These are phyloP conservation scores for Diplodia intermedia DNA, from an alignment of 2,329 filamentous ascomycete genomes.

Conservation along the genomic window DNA sequence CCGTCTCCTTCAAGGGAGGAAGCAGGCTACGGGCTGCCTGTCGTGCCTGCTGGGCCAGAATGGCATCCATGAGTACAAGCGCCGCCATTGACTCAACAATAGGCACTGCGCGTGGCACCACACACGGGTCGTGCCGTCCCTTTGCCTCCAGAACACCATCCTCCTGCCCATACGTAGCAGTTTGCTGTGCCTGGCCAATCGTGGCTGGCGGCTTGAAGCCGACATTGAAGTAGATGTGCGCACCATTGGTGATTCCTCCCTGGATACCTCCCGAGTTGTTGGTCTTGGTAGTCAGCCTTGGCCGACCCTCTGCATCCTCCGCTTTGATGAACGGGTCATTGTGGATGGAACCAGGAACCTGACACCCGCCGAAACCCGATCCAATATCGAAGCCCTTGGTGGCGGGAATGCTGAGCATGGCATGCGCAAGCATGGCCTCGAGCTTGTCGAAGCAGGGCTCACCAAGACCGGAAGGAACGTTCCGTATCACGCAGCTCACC, in stretches of 20 bases:
- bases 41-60: slow-evolving; percentile 79
- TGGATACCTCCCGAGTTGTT: slow-evolving; percentile 97
- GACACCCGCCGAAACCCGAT: slow-evolving; percentile 86
- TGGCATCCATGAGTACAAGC: slow-evolving; percentile 83
- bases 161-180: slow-evolving; percentile 76
- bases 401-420: slow-evolving; percentile 93
- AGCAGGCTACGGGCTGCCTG: slow-evolving; percentile 47
- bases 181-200: slow-evolving; percentile 86
- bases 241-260: slow-evolving; percentile 93
- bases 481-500: slow-evolving; percentile 90
- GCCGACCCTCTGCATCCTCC: slow-evolving; percentile 58
- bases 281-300: slow-evolving; percentile 81
- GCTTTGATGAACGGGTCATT: slow-evolving; percentile 84
- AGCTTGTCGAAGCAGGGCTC: slow-evolving; percentile 97
- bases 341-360: slow-evolving; percentile 86
- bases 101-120: slow-evolving; percentile 85
- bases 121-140: slow-evolving; percentile 92
- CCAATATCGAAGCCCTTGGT: slow-evolving; percentile 97
- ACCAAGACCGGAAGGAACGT: slow-evolving; percentile 82
- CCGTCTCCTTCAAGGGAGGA: slow-evolving; percentile 48
- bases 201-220: slow-evolving; percentile 96
- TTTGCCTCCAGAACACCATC: slow-evolving; percentile 85
- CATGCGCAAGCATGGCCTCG: slow-evolving; percentile 88
- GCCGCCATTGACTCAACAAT: slow-evolving; percentile 94
- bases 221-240: slow-evolving; percentile 91